Conservation (phyloP, 495 filamentous ascomycete species). For the Paragyromitra xinjiangensis region DNA sequence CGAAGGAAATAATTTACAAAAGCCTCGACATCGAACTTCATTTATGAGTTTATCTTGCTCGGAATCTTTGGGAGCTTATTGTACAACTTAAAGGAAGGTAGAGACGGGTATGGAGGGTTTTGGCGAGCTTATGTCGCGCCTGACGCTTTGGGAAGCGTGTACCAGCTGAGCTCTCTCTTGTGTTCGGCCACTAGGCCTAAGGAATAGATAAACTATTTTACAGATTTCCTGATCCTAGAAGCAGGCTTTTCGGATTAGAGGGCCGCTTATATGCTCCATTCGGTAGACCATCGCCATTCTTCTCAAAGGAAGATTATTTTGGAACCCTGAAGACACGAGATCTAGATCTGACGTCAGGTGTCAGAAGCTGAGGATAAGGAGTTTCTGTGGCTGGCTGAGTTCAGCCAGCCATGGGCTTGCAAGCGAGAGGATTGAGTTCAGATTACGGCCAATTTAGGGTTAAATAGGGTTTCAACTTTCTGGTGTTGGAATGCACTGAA, state of each 20-base stretch:
- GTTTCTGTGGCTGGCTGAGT: conserved; percentile 11
- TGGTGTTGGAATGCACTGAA: conserved; percentile 4
- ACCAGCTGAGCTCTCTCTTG: conserved; percentile 32
- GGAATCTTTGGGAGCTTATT: conserved; percentile 6
- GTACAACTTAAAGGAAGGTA: background rate
- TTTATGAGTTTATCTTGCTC: conserved; percentile 4
- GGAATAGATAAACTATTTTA: conserved; percentile 3
- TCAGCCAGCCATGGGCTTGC: conserved; percentile 1
- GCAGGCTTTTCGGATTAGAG: conserved; percentile 8
- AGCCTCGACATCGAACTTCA: conserved; percentile 10
- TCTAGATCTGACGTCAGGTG: conserved; percentile 35
- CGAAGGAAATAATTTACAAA: background rate
- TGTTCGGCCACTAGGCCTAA: conserved; percentile 14
- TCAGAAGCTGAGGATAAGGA: conserved; percentile 17
- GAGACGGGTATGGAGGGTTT: background rate
- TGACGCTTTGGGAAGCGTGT: conserved; percentile 10
- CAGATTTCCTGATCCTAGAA: conserved; percentile 2
- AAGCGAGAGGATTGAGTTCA: background rate
- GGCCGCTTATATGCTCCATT: conserved; percentile 14
- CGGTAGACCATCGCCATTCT: background rate
- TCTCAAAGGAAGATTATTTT: conserved; percentile 8
- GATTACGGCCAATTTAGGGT: conserved; percentile 24
- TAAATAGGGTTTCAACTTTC: conserved; percentile 13
- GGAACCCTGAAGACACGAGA: conserved; percentile 4
- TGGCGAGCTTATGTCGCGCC: conserved; percentile 17